phyloP scores from a whole-genome alignment of 164 flowering plant species.

The Liquidambar formosana region DNA sequence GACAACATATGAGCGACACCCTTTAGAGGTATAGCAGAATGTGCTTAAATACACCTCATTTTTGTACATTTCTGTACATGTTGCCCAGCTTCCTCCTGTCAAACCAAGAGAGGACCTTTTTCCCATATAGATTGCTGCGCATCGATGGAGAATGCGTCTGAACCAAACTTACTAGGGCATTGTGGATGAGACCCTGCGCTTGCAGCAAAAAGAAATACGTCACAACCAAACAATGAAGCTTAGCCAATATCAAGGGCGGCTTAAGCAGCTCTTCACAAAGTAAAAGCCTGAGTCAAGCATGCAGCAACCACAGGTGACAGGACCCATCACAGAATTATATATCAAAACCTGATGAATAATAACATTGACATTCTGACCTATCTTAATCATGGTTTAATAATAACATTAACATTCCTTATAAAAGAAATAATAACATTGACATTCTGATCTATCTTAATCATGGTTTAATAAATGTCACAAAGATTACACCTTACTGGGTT shows the following conservation, averaged over 20 bases:
- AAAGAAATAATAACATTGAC: too few relatives aligned
- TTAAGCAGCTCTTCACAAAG: too few relatives aligned
- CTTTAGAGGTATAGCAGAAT: neutral
- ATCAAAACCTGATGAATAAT: too few relatives aligned
- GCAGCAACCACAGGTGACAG: too few relatives aligned
- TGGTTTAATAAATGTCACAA: too few relatives aligned
- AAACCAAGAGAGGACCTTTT: conserved; percentile 40
- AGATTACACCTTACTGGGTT: too few relatives aligned
- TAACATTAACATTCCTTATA: too few relatives aligned
- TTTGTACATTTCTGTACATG: neutral
- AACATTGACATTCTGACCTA: too few relatives aligned
- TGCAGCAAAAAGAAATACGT: conserved; percentile 1
- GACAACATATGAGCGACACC: conserved; percentile 1
- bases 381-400: too few relatives aligned
- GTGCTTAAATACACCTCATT: neutral
- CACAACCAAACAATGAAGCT: neutral
- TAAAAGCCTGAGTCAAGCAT: too few relatives aligned
- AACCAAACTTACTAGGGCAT: conserved; percentile 20
- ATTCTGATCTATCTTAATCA: too few relatives aligned
- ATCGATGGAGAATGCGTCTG: conserved; percentile 19
- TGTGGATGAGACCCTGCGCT: conserved; percentile 26
- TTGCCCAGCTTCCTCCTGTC: conserved; percentile 17
- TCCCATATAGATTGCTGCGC: conserved; percentile 42
- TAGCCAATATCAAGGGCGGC: neutral
- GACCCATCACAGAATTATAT: too few relatives aligned